A percentile compares a stretch with the other conserved stretches of the same genome.
phyloP scores from a whole-genome alignment of 371 early-diverging fungal species.

The Circinella minor region DNA sequence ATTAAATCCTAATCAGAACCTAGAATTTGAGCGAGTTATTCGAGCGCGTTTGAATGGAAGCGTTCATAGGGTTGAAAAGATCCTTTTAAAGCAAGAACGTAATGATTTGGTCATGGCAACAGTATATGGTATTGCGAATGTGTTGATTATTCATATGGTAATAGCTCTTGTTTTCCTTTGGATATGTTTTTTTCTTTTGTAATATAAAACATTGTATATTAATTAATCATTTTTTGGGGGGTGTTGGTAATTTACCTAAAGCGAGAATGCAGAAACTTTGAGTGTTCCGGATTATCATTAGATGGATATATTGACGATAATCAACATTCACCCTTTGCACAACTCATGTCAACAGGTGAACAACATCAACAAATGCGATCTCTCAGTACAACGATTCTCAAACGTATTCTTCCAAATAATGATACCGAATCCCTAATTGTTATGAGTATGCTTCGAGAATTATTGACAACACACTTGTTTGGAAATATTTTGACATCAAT shows the following conservation, averaged over 20 bases:
- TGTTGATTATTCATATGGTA: conserved; percentile 60
- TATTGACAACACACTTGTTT: conserved; percentile 44
- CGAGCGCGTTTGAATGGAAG: conserved; percentile 37
- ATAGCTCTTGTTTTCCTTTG: background rate
- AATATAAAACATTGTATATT: background rate
- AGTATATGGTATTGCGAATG: conserved; percentile 53
- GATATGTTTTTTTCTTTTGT: too few species aligned
- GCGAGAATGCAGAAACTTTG: conserved; percentile 54
- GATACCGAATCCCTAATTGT: conserved; percentile 41
- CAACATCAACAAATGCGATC: conserved; percentile 45
- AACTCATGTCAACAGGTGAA: conserved; percentile 41
- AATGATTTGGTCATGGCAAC: conserved; percentile 56
- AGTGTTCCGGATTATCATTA: conserved; percentile 40
- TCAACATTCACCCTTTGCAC: conserved; percentile 57
- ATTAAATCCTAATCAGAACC: conserved; percentile 34
- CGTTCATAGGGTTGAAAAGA: conserved; percentile 40
- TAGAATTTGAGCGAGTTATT: conserved; percentile 33
- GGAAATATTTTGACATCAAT: conserved; percentile 36
- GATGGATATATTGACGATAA: conserved; percentile 39
- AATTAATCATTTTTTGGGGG: background rate
- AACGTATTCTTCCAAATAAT: conserved; percentile 32
- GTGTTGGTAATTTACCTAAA: conserved; percentile 8
- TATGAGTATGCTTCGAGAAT: conserved; percentile 37
- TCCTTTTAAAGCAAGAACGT: conserved; percentile 47
- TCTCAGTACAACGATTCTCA: conserved; percentile 39